Conservation (phyloP, 225 moss, liverwort and hornwort species). For the Lunularia cruciata region DNA sequence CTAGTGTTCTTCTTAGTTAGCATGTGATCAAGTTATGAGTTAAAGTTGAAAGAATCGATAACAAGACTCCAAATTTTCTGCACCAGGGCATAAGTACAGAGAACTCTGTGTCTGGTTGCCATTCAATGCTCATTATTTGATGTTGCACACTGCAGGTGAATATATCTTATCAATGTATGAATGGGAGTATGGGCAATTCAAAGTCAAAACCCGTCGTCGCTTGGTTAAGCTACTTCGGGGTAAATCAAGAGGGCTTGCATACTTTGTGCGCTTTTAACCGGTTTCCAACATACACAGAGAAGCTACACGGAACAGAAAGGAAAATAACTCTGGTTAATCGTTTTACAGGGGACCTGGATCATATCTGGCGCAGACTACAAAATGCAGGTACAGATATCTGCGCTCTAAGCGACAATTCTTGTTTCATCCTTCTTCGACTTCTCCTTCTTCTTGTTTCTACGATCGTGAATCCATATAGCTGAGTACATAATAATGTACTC, state of each 20-base stretch:
- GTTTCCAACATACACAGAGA: too few species aligned
- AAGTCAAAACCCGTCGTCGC: constrained; percentile 21
- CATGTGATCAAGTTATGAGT: too few species aligned
- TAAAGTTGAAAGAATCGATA: too few species aligned
- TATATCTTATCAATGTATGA: constrained; percentile 32
- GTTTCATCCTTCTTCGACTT: too few species aligned
- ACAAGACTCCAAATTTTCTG: background rate
- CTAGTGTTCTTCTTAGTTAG: too few species aligned
- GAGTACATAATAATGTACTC: background rate
- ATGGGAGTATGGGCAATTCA: constrained; percentile 23
- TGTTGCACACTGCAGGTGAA: constrained; percentile 15
- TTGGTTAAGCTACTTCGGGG: constrained; percentile 23
- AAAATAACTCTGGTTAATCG: background rate
- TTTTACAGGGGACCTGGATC: constrained; percentile 29
- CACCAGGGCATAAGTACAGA: background rate
- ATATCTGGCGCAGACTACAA: constrained; percentile 32
- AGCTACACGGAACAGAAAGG: too few species aligned
- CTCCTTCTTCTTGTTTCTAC: background rate
- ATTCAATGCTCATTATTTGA: background rate
- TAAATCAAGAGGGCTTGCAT: background rate
- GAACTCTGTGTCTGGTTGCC: background rate
- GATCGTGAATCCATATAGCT: background rate
- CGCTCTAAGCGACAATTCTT: too few species aligned
- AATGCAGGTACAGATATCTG: constrained; percentile 37
- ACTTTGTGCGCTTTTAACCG: too few species aligned